Base-by-base conservation (phyloP, 2,329 filamentous ascomycete species). In the Alternaria triticina region DNA sequence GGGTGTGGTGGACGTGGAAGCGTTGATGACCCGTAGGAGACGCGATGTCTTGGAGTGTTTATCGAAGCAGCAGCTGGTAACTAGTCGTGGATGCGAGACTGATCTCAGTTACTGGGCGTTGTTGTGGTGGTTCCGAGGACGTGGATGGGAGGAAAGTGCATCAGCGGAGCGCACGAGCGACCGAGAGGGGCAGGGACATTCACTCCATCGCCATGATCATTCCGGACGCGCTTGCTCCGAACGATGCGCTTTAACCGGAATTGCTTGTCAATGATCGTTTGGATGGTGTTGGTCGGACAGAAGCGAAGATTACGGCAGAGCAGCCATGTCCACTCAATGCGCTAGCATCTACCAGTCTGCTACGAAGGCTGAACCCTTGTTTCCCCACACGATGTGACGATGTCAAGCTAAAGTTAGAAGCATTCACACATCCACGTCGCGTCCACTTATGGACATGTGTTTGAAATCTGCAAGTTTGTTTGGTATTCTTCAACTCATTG, bases 161-260 rank as follows among this genome's bases (percentile, higher is more conserved):
- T 61, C 43, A 54, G 60, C 62, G 65, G 62, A 59, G 58, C 64
- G 55, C 30, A 58, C 30, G 44, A 54, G 56, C 65, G 61, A 67
- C 63, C 66, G 66, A 66, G 65, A 70, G 67, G 65, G 70, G 62
- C 60, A 68, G 57, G 59, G 45, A 64, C 61, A 10, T 60, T 72
- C 67, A 72, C 61, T 59, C 59, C 30, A 51, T 47, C 20, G 54
- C 23, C 63, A 68, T 67, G 47, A 54, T 70, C 40, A 40, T 44
- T 1, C 9, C 43, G 36, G 46, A 36, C 60, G 55, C 50, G 49
- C 45, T 47, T 54, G 54, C 61, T 36, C 20, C 52, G 46, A 43
- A 46, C 33, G 25, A 43, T 43, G 47, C 58, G 60, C 40, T 64
- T 62, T 55, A 44, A 54, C 44, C 50, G 58, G 52, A 45, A 44